Conservation (phyloP, 2,329 filamentous ascomycete genomes). For the Colletotrichum cuscutae region DNA sequence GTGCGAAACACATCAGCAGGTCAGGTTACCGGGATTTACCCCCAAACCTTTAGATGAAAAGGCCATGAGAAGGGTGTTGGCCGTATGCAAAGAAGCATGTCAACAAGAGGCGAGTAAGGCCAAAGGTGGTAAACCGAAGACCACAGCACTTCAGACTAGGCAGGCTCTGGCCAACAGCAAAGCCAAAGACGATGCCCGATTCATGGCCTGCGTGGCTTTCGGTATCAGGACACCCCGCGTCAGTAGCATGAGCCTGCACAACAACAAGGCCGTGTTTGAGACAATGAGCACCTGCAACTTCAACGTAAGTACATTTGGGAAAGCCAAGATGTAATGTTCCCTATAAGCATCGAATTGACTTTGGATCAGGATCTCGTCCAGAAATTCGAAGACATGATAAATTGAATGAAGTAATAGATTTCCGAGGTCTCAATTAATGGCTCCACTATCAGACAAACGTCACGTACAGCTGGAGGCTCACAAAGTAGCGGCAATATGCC, state of each 20-base stretch:
- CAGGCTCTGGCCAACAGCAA: slow-evolving; percentile 34
- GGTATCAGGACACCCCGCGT: slow-evolving; percentile 70
- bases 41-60: slow-evolving; percentile 49
- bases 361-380: slow-evolving; percentile 4
- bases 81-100: slow-evolving; percentile 42
- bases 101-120: slow-evolving; percentile 1
- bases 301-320: slow-evolving; percentile 3
- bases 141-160: neutral
- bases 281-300: slow-evolving; percentile 25
- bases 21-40: slow-evolving; percentile 51
- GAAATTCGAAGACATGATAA: slow-evolving; percentile 15
- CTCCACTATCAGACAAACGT: too few relatives aligned
- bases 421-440: too few relatives aligned
- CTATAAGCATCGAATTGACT: neutral
- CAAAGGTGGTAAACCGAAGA: neutral
- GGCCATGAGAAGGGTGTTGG: slow-evolving; percentile 56
- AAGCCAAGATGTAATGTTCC: neutral
- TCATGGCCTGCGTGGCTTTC: slow-evolving; percentile 69
- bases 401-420: too few relatives aligned
- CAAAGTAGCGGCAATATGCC: too few relatives aligned
- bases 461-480: too few relatives aligned
- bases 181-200: slow-evolving; percentile 66
- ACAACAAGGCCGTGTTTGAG: slow-evolving; percentile 36
- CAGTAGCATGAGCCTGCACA: slow-evolving; percentile 57
- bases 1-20: slow-evolving; percentile 50